These are phyloP conservation scores for Linum usitatissimum DNA, from an alignment of 345 rosid species.

Conservation along the genomic window DNA sequence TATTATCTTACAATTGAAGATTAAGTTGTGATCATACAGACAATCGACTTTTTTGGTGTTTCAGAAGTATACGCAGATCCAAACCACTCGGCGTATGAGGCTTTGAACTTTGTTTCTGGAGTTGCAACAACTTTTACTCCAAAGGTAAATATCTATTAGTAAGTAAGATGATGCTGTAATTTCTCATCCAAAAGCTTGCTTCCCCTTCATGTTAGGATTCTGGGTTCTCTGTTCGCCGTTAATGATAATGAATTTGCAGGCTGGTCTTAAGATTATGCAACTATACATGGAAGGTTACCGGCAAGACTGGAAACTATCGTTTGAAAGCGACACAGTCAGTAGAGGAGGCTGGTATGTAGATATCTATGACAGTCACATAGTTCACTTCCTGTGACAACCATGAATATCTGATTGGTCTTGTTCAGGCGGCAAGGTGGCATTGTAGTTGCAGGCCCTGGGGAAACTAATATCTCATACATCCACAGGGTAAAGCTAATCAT, in stretches of 20 bases:
- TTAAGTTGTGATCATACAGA: constrained; percentile 2
- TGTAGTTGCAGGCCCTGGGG: constrained; percentile 86
- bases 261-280: constrained; percentile 82
- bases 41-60: not conserved
- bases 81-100: constrained; percentile 63
- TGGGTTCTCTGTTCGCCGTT: not conserved
- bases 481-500: constrained; percentile 43
- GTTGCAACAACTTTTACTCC: constrained; percentile 72
- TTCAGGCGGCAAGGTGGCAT: constrained; percentile 94
- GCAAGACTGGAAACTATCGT: constrained; percentile 94
- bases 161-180: not conserved
- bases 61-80: constrained; percentile 98
- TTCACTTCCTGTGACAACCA: not conserved
- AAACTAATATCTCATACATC: constrained; percentile 60
- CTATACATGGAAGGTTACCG: constrained; percentile 85
- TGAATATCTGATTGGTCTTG: constrained; percentile 14
- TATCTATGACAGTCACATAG: not conserved
- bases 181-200: not conserved
- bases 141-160: constrained; percentile 33
- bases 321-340: constrained; percentile 54
- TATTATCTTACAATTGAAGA: not conserved
- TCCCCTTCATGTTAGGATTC: not conserved
- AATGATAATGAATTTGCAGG: constrained; percentile 27
- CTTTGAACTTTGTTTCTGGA: constrained; percentile 67
- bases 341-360: constrained; percentile 80